These are phyloP conservation scores for Medicago ruthenica DNA, from an alignment of 306 rosid species.

Conservation along the genomic window DNA sequence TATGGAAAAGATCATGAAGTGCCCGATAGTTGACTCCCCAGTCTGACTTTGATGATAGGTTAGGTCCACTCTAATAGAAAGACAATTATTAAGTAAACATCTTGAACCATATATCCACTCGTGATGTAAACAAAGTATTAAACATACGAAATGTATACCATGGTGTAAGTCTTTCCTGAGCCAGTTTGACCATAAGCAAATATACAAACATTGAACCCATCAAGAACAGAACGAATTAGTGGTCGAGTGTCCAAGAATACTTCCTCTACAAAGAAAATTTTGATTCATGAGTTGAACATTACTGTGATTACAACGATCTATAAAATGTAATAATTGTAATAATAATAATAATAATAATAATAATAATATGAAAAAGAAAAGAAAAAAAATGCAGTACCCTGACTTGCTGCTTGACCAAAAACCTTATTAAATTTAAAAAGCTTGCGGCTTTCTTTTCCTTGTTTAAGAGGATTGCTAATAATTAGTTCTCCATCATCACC, in stretches of 20 bases:
- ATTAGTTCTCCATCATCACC: slow-evolving; percentile 93
- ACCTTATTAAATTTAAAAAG: slow-evolving; percentile 93
- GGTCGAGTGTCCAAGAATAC: slow-evolving; percentile 89
- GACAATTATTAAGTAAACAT: slow-evolving; percentile 36
- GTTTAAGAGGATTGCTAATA: slow-evolving; percentile 84
- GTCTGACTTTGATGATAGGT: slow-evolving; percentile 68
- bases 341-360: neutral
- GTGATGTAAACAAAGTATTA: slow-evolving; percentile 31
- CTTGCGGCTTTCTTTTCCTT: slow-evolving; percentile 81
- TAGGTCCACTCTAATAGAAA: slow-evolving; percentile 82
- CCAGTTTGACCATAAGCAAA: slow-evolving; percentile 99
- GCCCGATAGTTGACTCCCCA: slow-evolving; percentile 99
- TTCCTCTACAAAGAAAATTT: slow-evolving; percentile 66
- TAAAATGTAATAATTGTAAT: slow-evolving; percentile 11
- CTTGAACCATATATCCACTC: slow-evolving; percentile 11
- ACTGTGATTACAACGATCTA: slow-evolving; percentile 6
- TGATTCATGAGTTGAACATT: slow-evolving; percentile 32
- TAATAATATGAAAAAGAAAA: neutral
- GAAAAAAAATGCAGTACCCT: slow-evolving; percentile 61
- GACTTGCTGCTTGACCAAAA: slow-evolving; percentile 82
- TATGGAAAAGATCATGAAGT: slow-evolving; percentile 86
- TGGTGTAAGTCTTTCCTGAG: slow-evolving; percentile 95
- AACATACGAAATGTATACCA: slow-evolving; percentile 62
- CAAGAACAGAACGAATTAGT: slow-evolving; percentile 89
- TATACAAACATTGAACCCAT: slow-evolving; percentile 97